Base-by-base conservation (phyloP, 2,329 filamentous ascomycete species). In the Monascus ruber region DNA sequence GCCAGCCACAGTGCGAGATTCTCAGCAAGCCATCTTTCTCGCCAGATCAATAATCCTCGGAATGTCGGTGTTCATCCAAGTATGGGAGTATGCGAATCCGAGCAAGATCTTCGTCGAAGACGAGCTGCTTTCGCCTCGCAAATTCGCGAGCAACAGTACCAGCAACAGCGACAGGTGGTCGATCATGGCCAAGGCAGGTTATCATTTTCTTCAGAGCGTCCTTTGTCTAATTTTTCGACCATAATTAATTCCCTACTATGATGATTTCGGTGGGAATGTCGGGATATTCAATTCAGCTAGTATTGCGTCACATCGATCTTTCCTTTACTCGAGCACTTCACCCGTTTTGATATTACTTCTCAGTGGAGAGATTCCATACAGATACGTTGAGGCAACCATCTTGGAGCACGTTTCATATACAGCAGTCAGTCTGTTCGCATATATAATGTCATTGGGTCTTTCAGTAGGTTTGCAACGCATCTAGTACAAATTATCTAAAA, bases 401-500 rank as follows among this genome's bases (percentile, higher is more conserved):
- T 17, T 17, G 17, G 17, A 17, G 17, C 17, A 17, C 17, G 17
- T 17, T 17, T 17, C 17, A 17, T 17, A 17, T 17, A 17, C 17
- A 17, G 17, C 17, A 17, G 17, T 17, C 17, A 17, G 2, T 2
- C 17, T 11, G 6, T 33, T 33, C 5, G 2, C n/a, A 10, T 6
- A 6, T 33, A 10, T 1, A 6, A 33, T 33, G 31, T 2, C 31
- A 11, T 6, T 11, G 6, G 31, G 6, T 33, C 31, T 8, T 8
- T n/a, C 29, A 31, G 7, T n/a, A 31, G 2, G 29, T 31, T n/a
- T 8, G n/a, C 29, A 8, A 8, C 7, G 29, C 29, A 31, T 31
- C 7, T 31, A 31, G 29, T n/a, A n/a, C n/a, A 17, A 17, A 17
- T 6, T 4, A 11, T 17, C 44, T 76, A 88, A 51, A 81, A 89